Evolutionary conservation across 140 eudicot species (phyloP).

Genomic region (Erigeron philadelphicus): DNA sequence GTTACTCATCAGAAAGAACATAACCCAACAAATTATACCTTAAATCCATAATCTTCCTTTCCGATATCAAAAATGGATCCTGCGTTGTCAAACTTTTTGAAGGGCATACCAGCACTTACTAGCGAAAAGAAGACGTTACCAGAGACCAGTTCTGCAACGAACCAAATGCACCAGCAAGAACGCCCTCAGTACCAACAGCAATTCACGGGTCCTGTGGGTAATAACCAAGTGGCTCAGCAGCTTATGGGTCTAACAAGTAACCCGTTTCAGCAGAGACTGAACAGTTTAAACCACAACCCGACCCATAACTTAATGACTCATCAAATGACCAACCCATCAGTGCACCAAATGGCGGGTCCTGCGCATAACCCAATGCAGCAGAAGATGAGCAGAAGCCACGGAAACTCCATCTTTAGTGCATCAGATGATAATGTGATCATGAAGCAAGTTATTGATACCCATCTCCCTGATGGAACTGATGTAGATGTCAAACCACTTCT

Average conservation of each 20-base stretch:
- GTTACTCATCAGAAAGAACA: constrained; percentile 5
- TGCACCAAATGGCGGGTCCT: constrained; percentile 21
- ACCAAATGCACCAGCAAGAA: constrained; percentile 14
- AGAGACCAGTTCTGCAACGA: constrained; percentile 8
- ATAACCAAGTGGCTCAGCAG: constrained; percentile 5
- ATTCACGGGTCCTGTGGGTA: background rate
- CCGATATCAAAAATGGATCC: constrained; percentile 20
- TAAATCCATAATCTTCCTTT: background rate
- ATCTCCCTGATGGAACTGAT: constrained; percentile 45
- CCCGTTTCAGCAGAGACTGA: constrained; percentile 13
- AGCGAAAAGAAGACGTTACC: constrained; percentile 15
- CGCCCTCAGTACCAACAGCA: background rate
- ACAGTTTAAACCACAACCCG: constrained; percentile 13
- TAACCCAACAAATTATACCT: background rate
- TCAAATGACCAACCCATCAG: constrained; percentile 1
- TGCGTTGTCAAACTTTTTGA: constrained; percentile 17
- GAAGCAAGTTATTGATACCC: constrained; percentile 40
- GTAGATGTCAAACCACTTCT: constrained; percentile 52
- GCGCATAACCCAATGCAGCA: constrained; percentile 20
- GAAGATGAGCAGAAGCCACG: constrained; percentile 24
- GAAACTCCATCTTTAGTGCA: constrained; percentile 33
- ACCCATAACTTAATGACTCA: background rate
- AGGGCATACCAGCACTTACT: constrained; percentile 35
- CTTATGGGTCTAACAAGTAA: constrained; percentile 8
- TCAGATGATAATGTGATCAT: constrained; percentile 52